Evolutionary conservation across 441 rosid species (phyloP).

Genomic region (Dalechampia spathulata): DNA sequence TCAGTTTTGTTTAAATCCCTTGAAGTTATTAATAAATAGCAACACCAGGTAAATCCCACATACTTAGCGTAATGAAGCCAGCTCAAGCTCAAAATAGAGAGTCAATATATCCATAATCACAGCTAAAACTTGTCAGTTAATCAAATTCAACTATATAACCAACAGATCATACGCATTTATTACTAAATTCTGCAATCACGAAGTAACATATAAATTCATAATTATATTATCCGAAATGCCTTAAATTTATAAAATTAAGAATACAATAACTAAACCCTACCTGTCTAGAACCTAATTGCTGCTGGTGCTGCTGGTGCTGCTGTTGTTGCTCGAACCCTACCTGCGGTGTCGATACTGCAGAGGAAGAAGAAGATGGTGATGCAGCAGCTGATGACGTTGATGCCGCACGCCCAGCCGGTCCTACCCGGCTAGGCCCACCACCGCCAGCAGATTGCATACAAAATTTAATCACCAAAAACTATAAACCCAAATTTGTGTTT

Average conservation of each 20-base stretch:
- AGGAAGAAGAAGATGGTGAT: conserved; percentile 92
- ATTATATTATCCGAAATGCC: too few species aligned
- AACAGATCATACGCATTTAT: conserved; percentile 21
- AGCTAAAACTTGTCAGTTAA: conserved; percentile 2
- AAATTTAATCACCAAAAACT: conserved; percentile 11
- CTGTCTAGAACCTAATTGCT: conserved; percentile 59
- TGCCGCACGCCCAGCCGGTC: conserved; percentile 73
- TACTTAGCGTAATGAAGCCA: not conserved
- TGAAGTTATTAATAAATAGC: too few species aligned
- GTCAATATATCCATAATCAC: not conserved
- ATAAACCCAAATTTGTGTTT: not conserved
- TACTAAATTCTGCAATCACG: conserved; percentile 13
- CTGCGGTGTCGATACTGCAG: conserved; percentile 74
- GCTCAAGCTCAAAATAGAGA: not conserved
- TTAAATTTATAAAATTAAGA: not conserved
- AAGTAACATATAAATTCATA: too few species aligned
- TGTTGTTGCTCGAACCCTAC: conserved; percentile 48
- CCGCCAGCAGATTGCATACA: conserved; percentile 88
- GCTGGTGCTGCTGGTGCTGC: conserved; percentile 40
- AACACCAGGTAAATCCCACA: too few species aligned
- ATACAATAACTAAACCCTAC: conserved; percentile 13
- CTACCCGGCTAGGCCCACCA: conserved; percentile 75
- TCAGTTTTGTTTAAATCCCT: too few species aligned
- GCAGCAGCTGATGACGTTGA: conserved; percentile 91
- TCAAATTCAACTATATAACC: too few species aligned